Evolutionary conservation across 2,329 filamentous ascomycete species (phyloP).

Genomic region (Aureobasidium sp.): DNA sequence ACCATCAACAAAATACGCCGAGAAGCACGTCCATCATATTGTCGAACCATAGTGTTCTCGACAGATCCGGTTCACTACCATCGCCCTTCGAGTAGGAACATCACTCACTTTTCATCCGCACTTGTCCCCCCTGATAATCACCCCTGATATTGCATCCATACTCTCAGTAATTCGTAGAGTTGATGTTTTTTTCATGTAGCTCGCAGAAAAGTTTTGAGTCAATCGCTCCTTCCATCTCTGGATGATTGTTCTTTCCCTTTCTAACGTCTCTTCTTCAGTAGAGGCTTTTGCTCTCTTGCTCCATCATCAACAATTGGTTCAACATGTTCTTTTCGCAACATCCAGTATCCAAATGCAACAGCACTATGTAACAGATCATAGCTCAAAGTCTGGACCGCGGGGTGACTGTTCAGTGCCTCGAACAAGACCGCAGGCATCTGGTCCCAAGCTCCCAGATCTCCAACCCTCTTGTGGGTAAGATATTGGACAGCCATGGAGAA

Average conservation of each 20-base stretch:
- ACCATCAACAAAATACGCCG: background rate
- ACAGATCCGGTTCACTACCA: background rate
- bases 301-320: background rate
- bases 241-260: background rate
- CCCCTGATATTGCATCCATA: background rate
- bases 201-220: background rate
- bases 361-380: constrained; percentile 24
- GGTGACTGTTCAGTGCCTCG: constrained; percentile 24
- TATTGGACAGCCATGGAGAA: background rate
- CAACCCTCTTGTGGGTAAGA: background rate
- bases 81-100: background rate
- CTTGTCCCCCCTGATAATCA: background rate
- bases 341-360: constrained; percentile 10
- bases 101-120: background rate
- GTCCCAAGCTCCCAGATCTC: background rate
- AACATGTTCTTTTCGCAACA: background rate
- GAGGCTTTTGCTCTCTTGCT: background rate
- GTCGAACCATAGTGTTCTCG: background rate
- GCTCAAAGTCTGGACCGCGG: constrained; percentile 27
- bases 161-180: background rate
- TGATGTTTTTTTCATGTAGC: background rate
- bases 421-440: constrained; percentile 16
- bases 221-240: background rate
- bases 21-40: background rate
- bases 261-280: background rate